Percentiles rank a stretch among this genome's conserved stretches.
Conservation (phyloP, 108 stramenopile genomes). For the Fragilaria radians region DNA sequence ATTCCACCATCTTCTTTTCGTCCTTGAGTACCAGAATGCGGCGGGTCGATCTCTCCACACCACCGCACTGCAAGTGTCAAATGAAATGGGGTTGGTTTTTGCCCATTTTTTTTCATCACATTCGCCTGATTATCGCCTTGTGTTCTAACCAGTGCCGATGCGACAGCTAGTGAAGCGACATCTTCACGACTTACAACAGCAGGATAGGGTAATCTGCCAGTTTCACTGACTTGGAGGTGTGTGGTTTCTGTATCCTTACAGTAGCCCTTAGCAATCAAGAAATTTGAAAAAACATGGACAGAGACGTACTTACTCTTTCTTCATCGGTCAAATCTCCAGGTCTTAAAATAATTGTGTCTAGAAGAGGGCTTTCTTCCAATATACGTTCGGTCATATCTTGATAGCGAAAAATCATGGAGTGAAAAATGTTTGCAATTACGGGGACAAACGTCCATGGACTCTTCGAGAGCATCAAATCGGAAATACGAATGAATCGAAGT, state of each 20-base stretch:
- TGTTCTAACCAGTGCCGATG: constrained; percentile 31
- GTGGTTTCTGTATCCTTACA: constrained; percentile 44
- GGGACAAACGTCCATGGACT: constrained; percentile 48
- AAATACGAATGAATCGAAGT: constrained; percentile 66
- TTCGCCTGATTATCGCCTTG: not conserved
- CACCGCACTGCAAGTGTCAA: constrained; percentile 34
- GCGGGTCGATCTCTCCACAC: constrained; percentile 29
- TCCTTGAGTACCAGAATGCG: constrained; percentile 41
- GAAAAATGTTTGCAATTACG: constrained; percentile 46
- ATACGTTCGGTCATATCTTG: constrained; percentile 60
- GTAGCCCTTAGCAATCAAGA: not conserved
- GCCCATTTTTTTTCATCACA: not conserved
- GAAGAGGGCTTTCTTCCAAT: constrained; percentile 32
- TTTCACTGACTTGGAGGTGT: constrained; percentile 40
- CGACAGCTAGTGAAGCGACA: constrained; percentile 60
- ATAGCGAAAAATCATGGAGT: constrained; percentile 49
- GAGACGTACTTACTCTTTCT: constrained; percentile 26
- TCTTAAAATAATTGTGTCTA: constrained; percentile 60
- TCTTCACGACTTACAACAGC: constrained; percentile 56
- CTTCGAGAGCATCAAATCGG: constrained; percentile 35
- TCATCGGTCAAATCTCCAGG: constrained; percentile 64
- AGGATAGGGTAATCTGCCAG: constrained; percentile 42
- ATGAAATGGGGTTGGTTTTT: constrained; percentile 22
- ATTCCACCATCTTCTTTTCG: constrained; percentile 18
- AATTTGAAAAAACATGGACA: not conserved